These are phyloP conservation scores for Pleurotus sapidus DNA, from an alignment of 768 basidiomycete genomes.

Conservation along the genomic window DNA sequence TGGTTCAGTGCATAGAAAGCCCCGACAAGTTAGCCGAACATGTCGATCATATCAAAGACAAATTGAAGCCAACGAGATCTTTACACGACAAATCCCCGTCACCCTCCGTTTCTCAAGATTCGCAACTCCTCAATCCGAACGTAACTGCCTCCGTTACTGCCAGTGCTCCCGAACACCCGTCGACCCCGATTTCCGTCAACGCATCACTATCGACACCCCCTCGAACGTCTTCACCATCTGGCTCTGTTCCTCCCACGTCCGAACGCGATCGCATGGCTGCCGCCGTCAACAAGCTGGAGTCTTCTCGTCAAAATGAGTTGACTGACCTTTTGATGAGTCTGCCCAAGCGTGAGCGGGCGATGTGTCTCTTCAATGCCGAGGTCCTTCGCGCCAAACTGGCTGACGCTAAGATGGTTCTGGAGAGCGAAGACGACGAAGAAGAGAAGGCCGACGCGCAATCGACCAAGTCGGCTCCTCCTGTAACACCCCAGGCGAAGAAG, in stretches of 20 bases:
- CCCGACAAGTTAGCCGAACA: slow-evolving; percentile 63
- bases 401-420: slow-evolving; percentile 81
- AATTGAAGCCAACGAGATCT: slow-evolving; percentile 22
- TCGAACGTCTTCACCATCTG: slow-evolving; percentile 79
- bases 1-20: slow-evolving; percentile 75
- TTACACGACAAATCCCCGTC: slow-evolving; percentile 48
- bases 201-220: slow-evolving; percentile 79
- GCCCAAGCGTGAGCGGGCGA: slow-evolving; percentile 83
- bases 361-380: slow-evolving; percentile 89
- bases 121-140: slow-evolving; percentile 62
- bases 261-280: slow-evolving; percentile 74
- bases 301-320: slow-evolving; percentile 56
- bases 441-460: slow-evolving; percentile 21
- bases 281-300: slow-evolving; percentile 66
- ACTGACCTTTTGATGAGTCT: slow-evolving; percentile 82
- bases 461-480: slow-evolving; percentile 26
- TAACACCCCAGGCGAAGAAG: slow-evolving; percentile 69
- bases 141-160: slow-evolving; percentile 61
- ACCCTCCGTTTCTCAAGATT: slow-evolving; percentile 56
- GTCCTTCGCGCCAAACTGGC: slow-evolving; percentile 72
- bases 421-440: slow-evolving; percentile 59
- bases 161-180: slow-evolving; percentile 88
- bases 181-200: slow-evolving; percentile 78
- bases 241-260: slow-evolving; percentile 53
- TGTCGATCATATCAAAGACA: slow-evolving; percentile 39